Evolutionary conservation across 2,329 filamentous ascomycete genomes (phyloP).

Genomic region (Pseudogymnoascus sp.): DNA sequence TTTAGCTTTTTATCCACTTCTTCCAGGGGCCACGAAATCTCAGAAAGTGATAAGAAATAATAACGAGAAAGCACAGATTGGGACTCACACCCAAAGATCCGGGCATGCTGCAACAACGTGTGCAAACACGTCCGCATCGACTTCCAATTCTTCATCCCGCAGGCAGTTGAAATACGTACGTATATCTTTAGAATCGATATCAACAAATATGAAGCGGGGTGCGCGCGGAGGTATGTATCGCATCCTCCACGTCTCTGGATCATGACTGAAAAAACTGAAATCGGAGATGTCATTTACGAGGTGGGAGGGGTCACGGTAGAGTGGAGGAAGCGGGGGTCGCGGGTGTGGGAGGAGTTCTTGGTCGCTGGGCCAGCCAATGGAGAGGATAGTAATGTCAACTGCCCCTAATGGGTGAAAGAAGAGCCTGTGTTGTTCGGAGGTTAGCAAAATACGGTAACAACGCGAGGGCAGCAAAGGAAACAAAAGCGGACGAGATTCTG

Average conservation of each 20-base stretch:
- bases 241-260: background rate
- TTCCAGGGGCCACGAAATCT: no score
- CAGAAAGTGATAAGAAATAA: background rate
- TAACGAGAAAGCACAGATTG: background rate
- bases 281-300: background rate
- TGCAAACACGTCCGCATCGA: background rate
- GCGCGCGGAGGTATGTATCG: background rate
- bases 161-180: background rate
- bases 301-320: background rate
- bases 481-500: background rate
- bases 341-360: background rate
- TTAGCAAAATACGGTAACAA: background rate
- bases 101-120: background rate
- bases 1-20: background rate
- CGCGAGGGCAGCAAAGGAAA: background rate
- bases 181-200: background rate
- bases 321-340: background rate
- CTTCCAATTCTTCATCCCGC: background rate
- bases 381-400: background rate
- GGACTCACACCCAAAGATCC: background rate
- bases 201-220: background rate
- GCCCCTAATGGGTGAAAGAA: background rate
- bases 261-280: background rate
- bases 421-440: background rate
- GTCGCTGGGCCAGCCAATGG: background rate